These are phyloP conservation scores for Metschnikowia bowlesiae DNA, from an alignment of 805 yeast species.

Conservation along the genomic window DNA sequence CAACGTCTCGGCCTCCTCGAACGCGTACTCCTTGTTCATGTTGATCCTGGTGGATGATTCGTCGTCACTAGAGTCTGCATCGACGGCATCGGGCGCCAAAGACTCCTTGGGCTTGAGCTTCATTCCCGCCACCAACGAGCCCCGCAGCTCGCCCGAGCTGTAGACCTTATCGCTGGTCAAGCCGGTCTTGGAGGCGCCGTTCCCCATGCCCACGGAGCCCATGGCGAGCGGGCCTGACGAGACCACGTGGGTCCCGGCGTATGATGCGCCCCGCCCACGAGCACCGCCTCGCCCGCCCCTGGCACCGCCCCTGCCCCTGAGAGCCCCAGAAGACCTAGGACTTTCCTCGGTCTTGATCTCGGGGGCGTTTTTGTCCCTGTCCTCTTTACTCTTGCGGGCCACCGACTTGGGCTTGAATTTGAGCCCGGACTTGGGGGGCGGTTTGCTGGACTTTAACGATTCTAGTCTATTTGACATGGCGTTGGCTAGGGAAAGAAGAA, in stretches of 20 bases:
- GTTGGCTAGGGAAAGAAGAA: not conserved
- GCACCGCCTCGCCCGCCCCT: constrained; percentile 32
- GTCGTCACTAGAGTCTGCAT: constrained; percentile 39
- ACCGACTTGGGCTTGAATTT: constrained; percentile 86
- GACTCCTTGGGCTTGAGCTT: constrained; percentile 27
- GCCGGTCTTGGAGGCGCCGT: constrained; percentile 23
- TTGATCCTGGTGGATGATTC: constrained; percentile 48
- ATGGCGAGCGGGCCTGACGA: constrained; percentile 71
- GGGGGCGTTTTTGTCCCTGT: constrained; percentile 75
- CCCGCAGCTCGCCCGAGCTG: constrained; percentile 40
- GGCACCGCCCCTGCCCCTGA: constrained; percentile 25
- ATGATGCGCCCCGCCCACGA: constrained; percentile 34
- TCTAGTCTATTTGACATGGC: constrained; percentile 41
- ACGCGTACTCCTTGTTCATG: constrained; percentile 57
- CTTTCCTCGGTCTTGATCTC: constrained; percentile 33
- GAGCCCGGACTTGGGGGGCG: constrained; percentile 46
- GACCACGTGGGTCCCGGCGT: constrained; percentile 57
- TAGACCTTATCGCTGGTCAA: constrained; percentile 29
- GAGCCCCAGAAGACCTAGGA: constrained; percentile 10
- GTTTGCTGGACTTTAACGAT: constrained; percentile 34
- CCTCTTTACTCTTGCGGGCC: constrained; percentile 78
- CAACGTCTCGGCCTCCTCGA: constrained; percentile 49
- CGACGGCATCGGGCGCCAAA: constrained; percentile 9
- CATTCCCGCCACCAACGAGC: constrained; percentile 37
- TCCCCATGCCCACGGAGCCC: constrained; percentile 50